phyloP scores from a whole-genome alignment of 148 eudicot genomes.

The Vaccinium macrocarpon region DNA sequence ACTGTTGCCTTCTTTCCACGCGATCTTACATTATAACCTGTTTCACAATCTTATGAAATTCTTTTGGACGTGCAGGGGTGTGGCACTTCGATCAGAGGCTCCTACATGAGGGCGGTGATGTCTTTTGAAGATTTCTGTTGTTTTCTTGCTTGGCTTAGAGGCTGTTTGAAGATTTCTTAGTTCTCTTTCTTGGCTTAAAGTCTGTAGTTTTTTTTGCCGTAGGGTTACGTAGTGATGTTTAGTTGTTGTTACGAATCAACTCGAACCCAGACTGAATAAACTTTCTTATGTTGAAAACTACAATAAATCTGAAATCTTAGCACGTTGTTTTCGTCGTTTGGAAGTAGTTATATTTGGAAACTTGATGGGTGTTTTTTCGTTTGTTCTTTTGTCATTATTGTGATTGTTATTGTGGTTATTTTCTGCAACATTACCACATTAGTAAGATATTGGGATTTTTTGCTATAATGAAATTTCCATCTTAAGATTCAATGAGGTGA shows the following conservation, averaged over 20 bases:
- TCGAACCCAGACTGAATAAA: not conserved
- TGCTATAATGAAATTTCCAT: not conserved
- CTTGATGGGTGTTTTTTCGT: not conserved
- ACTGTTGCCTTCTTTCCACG: not conserved
- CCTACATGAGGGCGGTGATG: constrained; percentile 38
- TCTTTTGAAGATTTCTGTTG: constrained; percentile 1
- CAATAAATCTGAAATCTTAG: too few relatives aligned
- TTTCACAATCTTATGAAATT: not conserved
- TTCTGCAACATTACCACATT: not conserved
- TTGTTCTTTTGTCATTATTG: not conserved
- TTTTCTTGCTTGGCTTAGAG: too few relatives aligned
- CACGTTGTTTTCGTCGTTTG: not conserved
- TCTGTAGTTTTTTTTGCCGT: not conserved
- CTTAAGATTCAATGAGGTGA: not conserved
- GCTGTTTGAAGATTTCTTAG: too few relatives aligned
- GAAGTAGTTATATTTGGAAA: not conserved
- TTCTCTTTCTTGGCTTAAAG: not conserved
- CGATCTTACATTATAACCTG: not conserved
- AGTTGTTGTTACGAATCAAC: not conserved
- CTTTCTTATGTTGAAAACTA: not conserved
- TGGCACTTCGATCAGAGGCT: constrained; percentile 91
- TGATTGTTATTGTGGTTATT: not conserved
- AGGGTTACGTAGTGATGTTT: not conserved
- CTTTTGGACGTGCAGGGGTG: constrained; percentile 52
- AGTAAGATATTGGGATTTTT: not conserved